A percentile compares a stretch with the other conserved stretches of the same genome.
These are phyloP conservation scores for Cladosporium sp. DNA, from an alignment of 2,329 filamentous ascomycete species.

Conservation along the genomic window DNA sequence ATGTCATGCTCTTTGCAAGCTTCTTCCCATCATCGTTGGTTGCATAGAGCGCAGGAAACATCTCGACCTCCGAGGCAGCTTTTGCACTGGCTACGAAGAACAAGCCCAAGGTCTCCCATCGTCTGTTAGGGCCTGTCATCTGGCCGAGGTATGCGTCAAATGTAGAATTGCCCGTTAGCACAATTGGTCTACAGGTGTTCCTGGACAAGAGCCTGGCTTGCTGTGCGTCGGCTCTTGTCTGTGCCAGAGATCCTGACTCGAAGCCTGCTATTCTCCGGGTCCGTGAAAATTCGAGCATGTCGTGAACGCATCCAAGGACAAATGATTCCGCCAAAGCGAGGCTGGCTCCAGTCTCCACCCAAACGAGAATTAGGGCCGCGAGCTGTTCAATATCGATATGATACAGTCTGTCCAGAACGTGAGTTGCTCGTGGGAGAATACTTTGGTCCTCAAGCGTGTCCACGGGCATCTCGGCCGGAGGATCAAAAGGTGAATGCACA, in stretches of 20 bases:
- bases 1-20: slow-evolving; percentile 29
- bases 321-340: slow-evolving; percentile 31
- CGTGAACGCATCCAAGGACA: slow-evolving; percentile 27
- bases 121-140: slow-evolving; percentile 22
- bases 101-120: slow-evolving; percentile 45
- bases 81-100: slow-evolving; percentile 43
- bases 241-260: slow-evolving; percentile 16
- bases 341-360: slow-evolving; percentile 31
- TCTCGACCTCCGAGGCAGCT: slow-evolving; percentile 35
- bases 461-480: background rate
- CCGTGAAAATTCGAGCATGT: slow-evolving; percentile 21
- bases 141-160: slow-evolving; percentile 16
- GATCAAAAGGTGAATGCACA: slow-evolving; percentile 5
- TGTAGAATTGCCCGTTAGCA: background rate
- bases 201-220: background rate
- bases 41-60: slow-evolving; percentile 36
- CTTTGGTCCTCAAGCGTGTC: slow-evolving; percentile 12
- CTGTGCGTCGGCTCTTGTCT: background rate
- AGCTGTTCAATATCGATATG: slow-evolving; percentile 21
- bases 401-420: slow-evolving; percentile 6
- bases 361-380: slow-evolving; percentile 27
- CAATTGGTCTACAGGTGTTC: slow-evolving; percentile 10
- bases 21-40: slow-evolving; percentile 32
- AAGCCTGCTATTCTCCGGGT: slow-evolving; percentile 10
- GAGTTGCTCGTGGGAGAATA: background rate